These are phyloP conservation scores for Nepenthes gracilis DNA, from an alignment of 148 eudicot genomes.

Conservation along the genomic window DNA sequence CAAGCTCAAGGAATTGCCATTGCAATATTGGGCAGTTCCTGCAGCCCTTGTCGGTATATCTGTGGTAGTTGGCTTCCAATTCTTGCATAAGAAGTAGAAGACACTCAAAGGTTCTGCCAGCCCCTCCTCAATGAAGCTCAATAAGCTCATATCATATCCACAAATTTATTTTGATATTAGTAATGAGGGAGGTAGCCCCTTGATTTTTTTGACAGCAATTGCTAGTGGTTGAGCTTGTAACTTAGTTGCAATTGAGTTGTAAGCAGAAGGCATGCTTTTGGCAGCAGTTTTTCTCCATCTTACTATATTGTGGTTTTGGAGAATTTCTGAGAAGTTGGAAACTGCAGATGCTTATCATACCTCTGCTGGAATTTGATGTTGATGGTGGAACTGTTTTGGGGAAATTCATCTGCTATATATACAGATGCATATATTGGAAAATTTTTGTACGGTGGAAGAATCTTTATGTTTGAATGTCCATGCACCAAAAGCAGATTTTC, in stretches of 20 bases:
- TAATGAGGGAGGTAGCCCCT: neutral
- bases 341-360: too few relatives aligned
- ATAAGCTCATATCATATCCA: too few relatives aligned
- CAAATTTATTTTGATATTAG: neutral
- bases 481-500: too few relatives aligned
- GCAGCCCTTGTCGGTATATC: slow-evolving; percentile 44
- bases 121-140: neutral
- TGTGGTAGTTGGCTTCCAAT: slow-evolving; percentile 41
- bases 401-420: too few relatives aligned
- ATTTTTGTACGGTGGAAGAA: too few relatives aligned
- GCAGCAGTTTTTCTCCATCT: too few relatives aligned
- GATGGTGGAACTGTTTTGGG: too few relatives aligned
- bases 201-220: neutral
- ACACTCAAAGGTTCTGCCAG: neutral
- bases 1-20: slow-evolving; percentile 37
- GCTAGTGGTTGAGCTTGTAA: neutral
- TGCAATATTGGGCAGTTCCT: slow-evolving; percentile 64
- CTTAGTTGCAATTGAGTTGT: neutral
- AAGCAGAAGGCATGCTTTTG: neutral
- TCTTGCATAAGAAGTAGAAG: slow-evolving; percentile 45
- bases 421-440: too few relatives aligned
- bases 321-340: too few relatives aligned
- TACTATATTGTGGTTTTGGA: too few relatives aligned
- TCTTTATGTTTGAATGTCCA: too few relatives aligned
- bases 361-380: too few relatives aligned